phyloP scores from a whole-genome alignment of 176 grass and related monocot genomes.

The Hsuehochloa calcarea region DNA sequence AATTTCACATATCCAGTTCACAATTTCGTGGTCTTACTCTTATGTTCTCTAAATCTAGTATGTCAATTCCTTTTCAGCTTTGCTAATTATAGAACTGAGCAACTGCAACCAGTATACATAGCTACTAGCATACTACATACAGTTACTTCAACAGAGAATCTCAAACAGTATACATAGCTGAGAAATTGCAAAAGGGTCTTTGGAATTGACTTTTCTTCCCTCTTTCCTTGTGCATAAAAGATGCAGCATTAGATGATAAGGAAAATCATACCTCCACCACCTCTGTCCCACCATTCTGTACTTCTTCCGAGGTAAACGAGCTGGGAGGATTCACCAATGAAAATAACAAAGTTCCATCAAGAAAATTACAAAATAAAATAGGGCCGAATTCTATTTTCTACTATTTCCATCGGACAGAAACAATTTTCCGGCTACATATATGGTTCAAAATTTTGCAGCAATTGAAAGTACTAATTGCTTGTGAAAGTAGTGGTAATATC shows the following conservation, averaged over 20 bases:
- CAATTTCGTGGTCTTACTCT: not conserved
- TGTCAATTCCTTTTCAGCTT: not conserved
- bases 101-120: slow-evolving; percentile 10
- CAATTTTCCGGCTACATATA: not conserved
- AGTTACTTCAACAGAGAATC: not conserved
- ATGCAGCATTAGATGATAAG: slow-evolving; percentile 2
- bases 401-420: not conserved
- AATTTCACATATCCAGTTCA: not conserved
- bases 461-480: slow-evolving; percentile 34
- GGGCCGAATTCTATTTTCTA: not conserved
- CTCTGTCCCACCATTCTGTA: slow-evolving; percentile 98
- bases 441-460: not conserved
- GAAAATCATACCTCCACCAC: slow-evolving; percentile 73
- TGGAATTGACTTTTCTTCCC: not conserved
- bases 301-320: slow-evolving; percentile 68
- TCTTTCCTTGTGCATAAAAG: not conserved
- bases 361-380: not conserved
- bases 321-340: slow-evolving; percentile 63
- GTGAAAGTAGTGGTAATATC: slow-evolving; percentile 86
- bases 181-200: not conserved
- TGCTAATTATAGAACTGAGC: not conserved
- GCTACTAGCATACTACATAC: not conserved
- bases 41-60: slow-evolving; percentile 12
- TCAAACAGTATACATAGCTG: not conserved
- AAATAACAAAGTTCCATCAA: slow-evolving; percentile 20